Evolutionary conservation across 2,329 filamentous ascomycete species (phyloP), one percentile per base, ranked within the genome.

Genomic region (Malbranchea cinnamomea): DNA sequence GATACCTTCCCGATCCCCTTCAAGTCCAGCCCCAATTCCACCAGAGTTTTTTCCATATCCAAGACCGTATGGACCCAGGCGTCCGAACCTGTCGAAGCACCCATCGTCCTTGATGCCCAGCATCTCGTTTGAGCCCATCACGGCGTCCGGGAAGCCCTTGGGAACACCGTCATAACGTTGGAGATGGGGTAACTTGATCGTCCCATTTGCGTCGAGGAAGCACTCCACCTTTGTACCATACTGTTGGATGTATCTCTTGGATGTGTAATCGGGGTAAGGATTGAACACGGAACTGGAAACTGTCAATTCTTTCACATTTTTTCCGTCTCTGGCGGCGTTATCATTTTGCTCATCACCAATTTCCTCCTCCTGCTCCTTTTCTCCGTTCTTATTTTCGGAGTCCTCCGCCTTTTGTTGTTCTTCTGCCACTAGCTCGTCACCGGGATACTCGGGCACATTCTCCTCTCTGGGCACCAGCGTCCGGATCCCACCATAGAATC

Each of bases 11-110:
- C 67, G 73, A 38, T 94, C 80, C 13, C 83, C 83, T 44, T 84
- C 74, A 52, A 91, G 70, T 7, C 82, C 85, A n/a, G 80, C 74
- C 4, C 87, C 84, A 15, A 78, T 73, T 2, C 87, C 87, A 8
- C 87, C 87, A 39, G 68, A 73, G 34, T 74, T 73, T 19, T 68
- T 62, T 18, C 78, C 81, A 52, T 95, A 95, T 6, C 87, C 87
- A 37, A 83, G 71, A 0, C 87, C 87, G 43, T 98, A 98, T 0
- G 87, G 80, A 0, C 82, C 85, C 17, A 89, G 71, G 39, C 84
- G 71, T 3, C 87, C 87, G 49, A 81, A 92, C 2, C 89, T 70
- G 42, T 98, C 89, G 48, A 93, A 94, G 57, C 89, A 98, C 26
- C 94, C 71, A 45, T 92, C 78, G 41, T 91, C 72, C 11, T 78